Conservation (phyloP, 768 basidiomycete genomes). For the Mycena sanguinolenta region DNA sequence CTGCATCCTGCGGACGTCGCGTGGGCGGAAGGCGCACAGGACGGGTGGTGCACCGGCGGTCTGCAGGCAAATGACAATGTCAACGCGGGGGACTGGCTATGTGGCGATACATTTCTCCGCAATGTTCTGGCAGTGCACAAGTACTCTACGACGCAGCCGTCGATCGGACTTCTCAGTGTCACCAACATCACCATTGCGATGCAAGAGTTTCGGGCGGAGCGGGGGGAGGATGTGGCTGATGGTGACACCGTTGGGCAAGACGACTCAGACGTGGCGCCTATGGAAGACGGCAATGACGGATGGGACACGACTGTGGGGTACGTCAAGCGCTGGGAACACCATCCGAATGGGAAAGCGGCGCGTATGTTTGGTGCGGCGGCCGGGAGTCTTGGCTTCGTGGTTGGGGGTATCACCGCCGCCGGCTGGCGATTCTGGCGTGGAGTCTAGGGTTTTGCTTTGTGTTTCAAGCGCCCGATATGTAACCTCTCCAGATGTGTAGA, state of each 20-base stretch:
- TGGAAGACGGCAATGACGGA: slow-evolving; percentile 5
- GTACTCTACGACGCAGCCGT: slow-evolving; percentile 48
- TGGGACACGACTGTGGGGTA: slow-evolving; percentile 32
- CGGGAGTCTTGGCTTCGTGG: slow-evolving; percentile 29
- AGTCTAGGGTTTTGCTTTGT: not conserved
- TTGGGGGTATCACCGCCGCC: slow-evolving; percentile 25
- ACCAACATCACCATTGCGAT: slow-evolving; percentile 56
- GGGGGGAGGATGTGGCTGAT: slow-evolving; percentile 54
- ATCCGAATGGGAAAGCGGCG: not conserved
- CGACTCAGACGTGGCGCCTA: not conserved
- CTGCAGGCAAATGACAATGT: slow-evolving; percentile 64
- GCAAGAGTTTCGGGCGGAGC: slow-evolving; percentile 53
- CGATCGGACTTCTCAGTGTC: slow-evolving; percentile 60
- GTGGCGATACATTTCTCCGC: slow-evolving; percentile 71
- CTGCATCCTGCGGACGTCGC: slow-evolving; percentile 67
- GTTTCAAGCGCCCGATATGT: not conserved
- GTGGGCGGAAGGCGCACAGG: slow-evolving; percentile 58
- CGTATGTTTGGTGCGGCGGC: slow-evolving; percentile 23
- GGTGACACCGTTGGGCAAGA: not conserved
- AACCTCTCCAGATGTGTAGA: too few species aligned
- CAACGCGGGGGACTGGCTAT: slow-evolving; percentile 70
- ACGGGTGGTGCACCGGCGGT: slow-evolving; percentile 70
- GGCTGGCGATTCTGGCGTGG: slow-evolving; percentile 34
- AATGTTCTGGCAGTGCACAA: slow-evolving; percentile 70
- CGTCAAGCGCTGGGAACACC: slow-evolving; percentile 35